These are phyloP conservation scores for Xylariaceae sp. DNA, from an alignment of 2,329 filamentous ascomycete species.

Conservation along the genomic window DNA sequence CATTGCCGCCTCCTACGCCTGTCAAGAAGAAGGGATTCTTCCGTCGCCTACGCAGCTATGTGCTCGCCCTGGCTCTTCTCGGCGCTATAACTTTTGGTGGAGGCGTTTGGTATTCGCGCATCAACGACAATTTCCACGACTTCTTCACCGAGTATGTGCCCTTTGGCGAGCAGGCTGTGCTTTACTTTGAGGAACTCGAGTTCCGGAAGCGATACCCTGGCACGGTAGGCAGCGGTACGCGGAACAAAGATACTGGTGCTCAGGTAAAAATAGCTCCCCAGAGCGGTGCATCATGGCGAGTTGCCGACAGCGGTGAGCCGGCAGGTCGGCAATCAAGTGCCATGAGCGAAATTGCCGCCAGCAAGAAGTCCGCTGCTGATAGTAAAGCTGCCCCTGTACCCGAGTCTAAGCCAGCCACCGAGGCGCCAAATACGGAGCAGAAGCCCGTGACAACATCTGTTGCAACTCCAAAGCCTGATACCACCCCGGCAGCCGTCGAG, in stretches of 20 bases:
- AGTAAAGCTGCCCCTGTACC: constrained; percentile 23
- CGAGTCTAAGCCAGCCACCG: constrained; percentile 26
- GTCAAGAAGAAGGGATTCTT: constrained; percentile 68
- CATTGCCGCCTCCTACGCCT: constrained; percentile 48
- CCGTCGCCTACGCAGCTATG: constrained; percentile 76
- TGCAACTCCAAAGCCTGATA: too few species aligned
- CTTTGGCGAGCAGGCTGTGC: constrained; percentile 90
- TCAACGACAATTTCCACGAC: constrained; percentile 98
- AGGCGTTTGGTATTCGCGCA: constrained; percentile 88
- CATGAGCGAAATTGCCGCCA: constrained; percentile 30
- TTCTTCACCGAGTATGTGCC: constrained; percentile 98
- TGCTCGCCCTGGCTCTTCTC: constrained; percentile 78
- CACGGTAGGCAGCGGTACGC: constrained; percentile 51
- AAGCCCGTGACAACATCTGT: constrained; percentile 42
- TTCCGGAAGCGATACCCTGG: constrained; percentile 83
- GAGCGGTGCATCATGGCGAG: constrained; percentile 77
- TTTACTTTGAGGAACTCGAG: constrained; percentile 94
- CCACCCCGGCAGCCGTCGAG: constrained; percentile 38
- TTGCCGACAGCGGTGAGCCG: constrained; percentile 40
- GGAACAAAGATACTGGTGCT: constrained; percentile 66
- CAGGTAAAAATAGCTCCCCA: constrained; percentile 83
- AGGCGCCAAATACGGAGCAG: constrained; percentile 38
- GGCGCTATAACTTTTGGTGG: constrained; percentile 81
- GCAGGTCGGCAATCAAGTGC: constrained; percentile 39
- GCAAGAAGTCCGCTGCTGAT: constrained; percentile 38